These are phyloP conservation scores for Fusarium sp. DNA, from an alignment of 2,329 filamentous ascomycete genomes.

Conservation along the genomic window DNA sequence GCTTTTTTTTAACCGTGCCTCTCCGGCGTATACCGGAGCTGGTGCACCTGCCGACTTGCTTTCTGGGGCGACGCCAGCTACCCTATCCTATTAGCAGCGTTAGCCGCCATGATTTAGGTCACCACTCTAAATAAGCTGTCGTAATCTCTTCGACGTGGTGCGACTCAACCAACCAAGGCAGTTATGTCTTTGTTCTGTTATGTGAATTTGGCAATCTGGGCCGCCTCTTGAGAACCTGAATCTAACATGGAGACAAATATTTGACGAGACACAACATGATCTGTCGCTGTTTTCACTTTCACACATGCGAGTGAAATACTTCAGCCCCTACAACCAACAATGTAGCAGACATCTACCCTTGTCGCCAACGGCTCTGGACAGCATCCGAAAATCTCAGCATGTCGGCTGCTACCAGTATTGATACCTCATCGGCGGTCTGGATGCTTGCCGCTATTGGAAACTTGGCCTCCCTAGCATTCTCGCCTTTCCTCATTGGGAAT, in stretches of 20 bases:
- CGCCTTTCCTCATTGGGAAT: conserved; percentile 34
- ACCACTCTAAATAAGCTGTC: conserved; percentile 24
- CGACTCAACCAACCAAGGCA: conserved; percentile 11
- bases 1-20: conserved; percentile 28
- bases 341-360: conserved; percentile 19
- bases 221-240: background rate
- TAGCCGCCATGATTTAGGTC: conserved; percentile 30
- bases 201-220: conserved; percentile 12
- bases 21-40: conserved; percentile 35
- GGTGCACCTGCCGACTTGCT: conserved; percentile 12
- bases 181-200: conserved; percentile 25
- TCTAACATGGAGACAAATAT: conserved; percentile 5
- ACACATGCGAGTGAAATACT: background rate
- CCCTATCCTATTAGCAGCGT: conserved; percentile 25
- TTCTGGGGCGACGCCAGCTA: conserved; percentile 21
- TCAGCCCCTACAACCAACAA: conserved; percentile 1
- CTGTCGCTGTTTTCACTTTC: background rate
- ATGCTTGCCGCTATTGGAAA: conserved; percentile 42
- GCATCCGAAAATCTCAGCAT: conserved; percentile 29
- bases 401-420: conserved; percentile 30
- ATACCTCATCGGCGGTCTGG: conserved; percentile 31
- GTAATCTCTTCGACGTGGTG: conserved; percentile 19
- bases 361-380: conserved; percentile 22
- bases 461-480: conserved; percentile 8
- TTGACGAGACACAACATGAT: background rate